Conservation (phyloP, 352 stramenopile genomes). For the Phytophthora cactorum region DNA sequence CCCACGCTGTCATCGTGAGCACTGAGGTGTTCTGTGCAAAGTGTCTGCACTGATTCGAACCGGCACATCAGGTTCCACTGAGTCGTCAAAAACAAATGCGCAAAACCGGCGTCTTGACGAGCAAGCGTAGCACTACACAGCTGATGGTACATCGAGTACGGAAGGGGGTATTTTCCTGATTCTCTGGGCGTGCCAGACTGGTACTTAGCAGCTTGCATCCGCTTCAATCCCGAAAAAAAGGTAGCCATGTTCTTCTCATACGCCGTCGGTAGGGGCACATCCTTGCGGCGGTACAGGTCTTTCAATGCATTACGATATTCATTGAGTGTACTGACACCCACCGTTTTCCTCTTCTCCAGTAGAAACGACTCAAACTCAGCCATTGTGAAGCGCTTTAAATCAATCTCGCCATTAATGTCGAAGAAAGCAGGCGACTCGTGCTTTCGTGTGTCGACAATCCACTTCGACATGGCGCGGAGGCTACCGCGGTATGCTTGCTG, state of each 20-base stretch:
- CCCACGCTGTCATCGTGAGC: background rate
- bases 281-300: conserved; percentile 8
- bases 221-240: conserved; percentile 13
- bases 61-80: background rate
- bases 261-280: background rate
- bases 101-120: background rate
- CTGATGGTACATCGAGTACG: background rate
- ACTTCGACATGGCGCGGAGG: background rate
- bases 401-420: conserved; percentile 1
- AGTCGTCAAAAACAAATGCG: background rate
- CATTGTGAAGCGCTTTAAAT: background rate
- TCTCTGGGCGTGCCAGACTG: background rate
- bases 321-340: conserved; percentile 9
- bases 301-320: conserved; percentile 10
- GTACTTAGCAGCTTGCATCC: background rate
- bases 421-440: background rate
- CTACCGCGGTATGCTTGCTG: background rate
- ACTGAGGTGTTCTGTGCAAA: background rate
- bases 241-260: conserved; percentile 9
- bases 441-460: conserved; percentile 7
- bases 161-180: background rate
- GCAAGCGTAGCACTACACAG: background rate
- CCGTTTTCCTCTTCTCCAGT: conserved; percentile 5
- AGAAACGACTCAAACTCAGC: conserved; percentile 6
- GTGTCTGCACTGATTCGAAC: background rate